These are phyloP conservation scores for Tolypocladium tundrense DNA, from an alignment of 2,329 filamentous ascomycete species.

Conservation along the genomic window DNA sequence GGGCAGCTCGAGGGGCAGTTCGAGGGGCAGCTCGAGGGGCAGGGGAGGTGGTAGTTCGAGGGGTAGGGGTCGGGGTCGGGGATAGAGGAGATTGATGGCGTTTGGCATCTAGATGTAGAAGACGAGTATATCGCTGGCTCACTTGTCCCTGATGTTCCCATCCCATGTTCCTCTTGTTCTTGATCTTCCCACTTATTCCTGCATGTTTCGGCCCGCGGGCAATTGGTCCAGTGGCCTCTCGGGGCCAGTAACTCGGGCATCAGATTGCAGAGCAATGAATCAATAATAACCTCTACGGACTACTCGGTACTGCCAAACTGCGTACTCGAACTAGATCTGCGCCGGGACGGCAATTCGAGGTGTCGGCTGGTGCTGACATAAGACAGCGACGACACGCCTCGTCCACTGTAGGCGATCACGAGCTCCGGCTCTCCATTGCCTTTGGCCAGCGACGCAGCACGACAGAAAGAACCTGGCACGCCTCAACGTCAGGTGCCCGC, in stretches of 20 bases:
- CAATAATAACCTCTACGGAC: background rate
- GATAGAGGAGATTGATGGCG: background rate
- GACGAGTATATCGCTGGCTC: background rate
- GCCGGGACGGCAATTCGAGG: background rate
- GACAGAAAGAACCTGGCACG: background rate
- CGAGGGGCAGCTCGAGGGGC: slow-evolving; percentile 2
- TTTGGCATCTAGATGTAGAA: background rate
- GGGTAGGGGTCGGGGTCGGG: slow-evolving; percentile 9
- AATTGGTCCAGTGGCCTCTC: background rate
- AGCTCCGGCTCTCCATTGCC: slow-evolving; percentile 4
- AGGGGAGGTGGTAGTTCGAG: slow-evolving; percentile 2
- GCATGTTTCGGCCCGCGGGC: too few relatives aligned
- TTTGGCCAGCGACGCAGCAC: background rate
- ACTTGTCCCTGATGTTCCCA: too few relatives aligned
- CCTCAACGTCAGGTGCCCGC: slow-evolving; percentile 7
- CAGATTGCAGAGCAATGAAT: background rate
- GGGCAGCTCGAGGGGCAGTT: background rate
- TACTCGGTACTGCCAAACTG: too few relatives aligned
- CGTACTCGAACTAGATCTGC: background rate
- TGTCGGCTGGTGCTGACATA: background rate
- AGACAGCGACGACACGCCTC: background rate
- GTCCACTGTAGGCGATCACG: background rate
- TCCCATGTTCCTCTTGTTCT: too few relatives aligned
- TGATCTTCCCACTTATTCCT: background rate
- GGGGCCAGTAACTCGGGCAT: background rate